phyloP scores from a whole-genome alignment of 192 early-diverging fungal species.

The Linnemannia zychae region DNA sequence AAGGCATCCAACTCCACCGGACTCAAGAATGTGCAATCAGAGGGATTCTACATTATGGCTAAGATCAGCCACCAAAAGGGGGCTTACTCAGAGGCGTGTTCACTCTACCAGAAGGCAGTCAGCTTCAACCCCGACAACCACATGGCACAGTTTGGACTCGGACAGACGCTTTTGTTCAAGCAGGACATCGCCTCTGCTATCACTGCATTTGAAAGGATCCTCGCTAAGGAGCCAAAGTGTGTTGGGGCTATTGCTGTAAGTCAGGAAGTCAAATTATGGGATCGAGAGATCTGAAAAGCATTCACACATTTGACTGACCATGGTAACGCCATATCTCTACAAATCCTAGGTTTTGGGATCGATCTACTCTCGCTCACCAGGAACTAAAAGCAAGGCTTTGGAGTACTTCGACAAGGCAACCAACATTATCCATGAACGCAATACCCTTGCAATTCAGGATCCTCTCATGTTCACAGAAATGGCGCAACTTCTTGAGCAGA shows the following conservation, averaged over 20 bases:
- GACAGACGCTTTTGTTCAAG: slow-evolving; percentile 76
- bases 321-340: background rate
- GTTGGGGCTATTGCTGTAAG: slow-evolving; percentile 72
- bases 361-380: slow-evolving; percentile 71
- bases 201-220: slow-evolving; percentile 70
- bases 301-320: background rate
- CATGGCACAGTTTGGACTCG: slow-evolving; percentile 81
- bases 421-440: slow-evolving; percentile 66
- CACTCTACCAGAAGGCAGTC: slow-evolving; percentile 75
- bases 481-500: slow-evolving; percentile 75
- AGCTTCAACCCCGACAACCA: slow-evolving; percentile 76
- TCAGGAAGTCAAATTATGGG: background rate
- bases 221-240: slow-evolving; percentile 71
- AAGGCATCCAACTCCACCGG: slow-evolving; percentile 48
- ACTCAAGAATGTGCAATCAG: slow-evolving; percentile 49
- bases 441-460: slow-evolving; percentile 61
- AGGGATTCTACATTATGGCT: slow-evolving; percentile 53
- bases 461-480: slow-evolving; percentile 73
- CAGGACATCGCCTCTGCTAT: slow-evolving; percentile 60
- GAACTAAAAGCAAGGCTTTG: slow-evolving; percentile 75
- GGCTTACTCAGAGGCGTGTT: slow-evolving; percentile 67
- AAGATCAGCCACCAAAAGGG: slow-evolving; percentile 53
- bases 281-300: background rate
- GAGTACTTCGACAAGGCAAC: slow-evolving; percentile 76
- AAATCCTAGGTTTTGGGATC: slow-evolving; percentile 66